phyloP scores from a whole-genome alignment of 331 rosid genomes.

The Stylosanthes scabra region DNA sequence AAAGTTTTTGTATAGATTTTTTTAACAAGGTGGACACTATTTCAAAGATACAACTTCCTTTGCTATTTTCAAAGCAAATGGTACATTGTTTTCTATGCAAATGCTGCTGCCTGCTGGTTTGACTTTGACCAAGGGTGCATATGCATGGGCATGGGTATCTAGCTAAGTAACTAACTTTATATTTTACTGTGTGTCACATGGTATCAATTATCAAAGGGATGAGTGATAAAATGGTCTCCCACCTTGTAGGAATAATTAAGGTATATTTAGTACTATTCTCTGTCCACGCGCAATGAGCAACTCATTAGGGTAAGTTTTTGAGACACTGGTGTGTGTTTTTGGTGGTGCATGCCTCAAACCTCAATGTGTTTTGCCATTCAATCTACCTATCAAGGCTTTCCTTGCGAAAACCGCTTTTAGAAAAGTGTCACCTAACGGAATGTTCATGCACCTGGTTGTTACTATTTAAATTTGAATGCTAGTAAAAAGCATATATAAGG shows the following conservation, averaged over 20 bases:
- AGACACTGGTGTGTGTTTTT: background rate
- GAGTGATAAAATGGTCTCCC: slow-evolving; percentile 16
- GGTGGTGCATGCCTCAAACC: background rate
- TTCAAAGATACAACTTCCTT: slow-evolving; percentile 26
- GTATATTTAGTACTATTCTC: slow-evolving; percentile 9
- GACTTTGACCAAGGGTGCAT: slow-evolving; percentile 41
- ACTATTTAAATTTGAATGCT: slow-evolving; percentile 43
- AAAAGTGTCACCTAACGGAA: slow-evolving; percentile 26
- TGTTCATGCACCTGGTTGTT: slow-evolving; percentile 16
- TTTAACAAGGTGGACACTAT: too few relatives aligned
- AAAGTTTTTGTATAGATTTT: too few relatives aligned
- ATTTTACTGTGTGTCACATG: slow-evolving; percentile 17
- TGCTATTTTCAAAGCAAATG: slow-evolving; percentile 39
- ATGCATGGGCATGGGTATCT: background rate
- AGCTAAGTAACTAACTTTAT: background rate
- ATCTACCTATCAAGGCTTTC: too few relatives aligned
- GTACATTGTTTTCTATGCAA: slow-evolving; percentile 20
- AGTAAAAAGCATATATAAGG: slow-evolving; percentile 29
- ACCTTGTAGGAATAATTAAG: slow-evolving; percentile 1
- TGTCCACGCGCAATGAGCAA: slow-evolving; percentile 30
- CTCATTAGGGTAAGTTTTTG: background rate
- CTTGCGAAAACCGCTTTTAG: slow-evolving; percentile 20
- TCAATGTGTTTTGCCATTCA: background rate
- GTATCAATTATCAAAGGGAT: background rate
- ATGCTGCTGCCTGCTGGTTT: background rate